Evolutionary conservation across 1,284 basidiomycete species (phyloP), one percentile per base, ranked within the genome.

Genomic region (Malassezia caprae): DNA sequence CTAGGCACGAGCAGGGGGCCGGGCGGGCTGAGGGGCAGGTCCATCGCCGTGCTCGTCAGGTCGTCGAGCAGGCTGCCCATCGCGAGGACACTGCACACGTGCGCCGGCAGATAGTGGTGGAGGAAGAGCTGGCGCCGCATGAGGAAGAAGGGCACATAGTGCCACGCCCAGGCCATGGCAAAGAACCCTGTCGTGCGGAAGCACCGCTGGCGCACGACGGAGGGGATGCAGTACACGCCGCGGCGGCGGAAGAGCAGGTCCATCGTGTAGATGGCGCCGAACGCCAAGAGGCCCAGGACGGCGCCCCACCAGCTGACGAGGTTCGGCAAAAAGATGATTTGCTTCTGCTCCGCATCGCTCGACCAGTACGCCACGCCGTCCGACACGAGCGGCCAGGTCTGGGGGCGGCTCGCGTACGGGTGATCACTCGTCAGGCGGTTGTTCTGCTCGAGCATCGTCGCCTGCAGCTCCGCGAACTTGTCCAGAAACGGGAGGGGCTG

Each of bases 291-390:
- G 4, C 84, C 83, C 39, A 93, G 80, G 23, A 89, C 83, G 75
- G 87, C 87, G 8, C 85, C 81, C 90, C 93, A 98, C 91, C 93
- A 99, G 21, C 87, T 86, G 62, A 90, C 76, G 39, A 93, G 76
- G 75, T 99, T 99, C 30, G 94, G 94, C 64, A 93, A 86, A 67
- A 98, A 81, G 78, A 96, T 96, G 53, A 99, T 90, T 77, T 99
- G 94, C 76, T 88, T 84, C 69, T 87, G 84, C 15, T 80, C 79
- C 12, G 85, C 83, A 61, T 81, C 84, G 66, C 62, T 58, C 1
- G 93, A 96, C 94, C 94, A 99, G 81, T 98, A 98, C 68, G 87
- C 90, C 76, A 99, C 96, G 47, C 94, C 94, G 59, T 81, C 86
- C 30, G 96, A 77, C 45, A 91, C 80, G 82, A 98, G 96, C 1